Conservation (phyloP, 768 basidiomycete species). For the Plicaturopsis crispa region DNA sequence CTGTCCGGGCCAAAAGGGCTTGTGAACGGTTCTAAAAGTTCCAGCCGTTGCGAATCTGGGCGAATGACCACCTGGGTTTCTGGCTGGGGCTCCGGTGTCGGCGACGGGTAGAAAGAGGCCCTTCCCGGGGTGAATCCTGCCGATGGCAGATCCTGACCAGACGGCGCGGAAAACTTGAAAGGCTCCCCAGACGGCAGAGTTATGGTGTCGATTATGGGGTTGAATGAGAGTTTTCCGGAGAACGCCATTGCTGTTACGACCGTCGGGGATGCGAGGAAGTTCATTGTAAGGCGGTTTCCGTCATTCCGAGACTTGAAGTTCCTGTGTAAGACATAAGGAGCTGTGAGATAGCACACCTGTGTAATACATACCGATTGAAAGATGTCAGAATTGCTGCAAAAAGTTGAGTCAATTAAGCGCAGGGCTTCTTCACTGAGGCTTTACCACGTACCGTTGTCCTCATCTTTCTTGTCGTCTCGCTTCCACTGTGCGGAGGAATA, state of each 20-base stretch:
- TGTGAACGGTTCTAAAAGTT: conserved; percentile 78
- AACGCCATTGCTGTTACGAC: conserved; percentile 98
- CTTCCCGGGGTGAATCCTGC: conserved; percentile 76
- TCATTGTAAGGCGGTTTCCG: conserved; percentile 91
- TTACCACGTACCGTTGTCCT: conserved; percentile 72
- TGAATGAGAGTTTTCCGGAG: conserved; percentile 88
- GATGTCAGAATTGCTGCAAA: conserved; percentile 84
- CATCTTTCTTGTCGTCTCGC: conserved; percentile 75
- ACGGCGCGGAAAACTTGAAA: conserved; percentile 83
- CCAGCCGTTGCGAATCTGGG: conserved; percentile 76
- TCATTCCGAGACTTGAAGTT: conserved; percentile 96
- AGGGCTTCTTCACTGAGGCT: not conserved
- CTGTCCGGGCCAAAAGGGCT: conserved; percentile 58
- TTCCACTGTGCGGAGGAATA: conserved; percentile 63
- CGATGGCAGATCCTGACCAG: conserved; percentile 77
- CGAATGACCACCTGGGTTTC: conserved; percentile 72
- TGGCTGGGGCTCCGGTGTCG: conserved; percentile 67
- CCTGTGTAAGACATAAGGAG: conserved; percentile 18
- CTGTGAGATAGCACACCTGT: not conserved
- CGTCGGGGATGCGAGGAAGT: conserved; percentile 96
- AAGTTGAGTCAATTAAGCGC: conserved; percentile 6
- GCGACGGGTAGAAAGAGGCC: conserved; percentile 67
- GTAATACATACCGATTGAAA: conserved; percentile 73
- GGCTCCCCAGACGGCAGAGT: conserved; percentile 57
- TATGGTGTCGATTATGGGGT: conserved; percentile 79